phyloP scores from a whole-genome alignment of 306 rosid species.

The Macrotyloma uniflorum region DNA sequence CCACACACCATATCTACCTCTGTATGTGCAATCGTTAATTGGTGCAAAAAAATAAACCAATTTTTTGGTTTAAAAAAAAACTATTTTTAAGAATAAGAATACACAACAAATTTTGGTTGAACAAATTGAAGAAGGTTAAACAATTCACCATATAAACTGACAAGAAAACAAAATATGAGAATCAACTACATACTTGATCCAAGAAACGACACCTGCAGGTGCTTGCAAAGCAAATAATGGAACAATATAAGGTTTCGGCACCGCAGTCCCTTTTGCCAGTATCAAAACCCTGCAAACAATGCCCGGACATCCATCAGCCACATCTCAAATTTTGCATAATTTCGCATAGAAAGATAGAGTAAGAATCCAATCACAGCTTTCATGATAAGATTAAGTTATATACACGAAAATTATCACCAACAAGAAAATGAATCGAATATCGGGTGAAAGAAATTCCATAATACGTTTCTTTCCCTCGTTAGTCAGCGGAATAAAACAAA shows the following conservation, averaged over 20 bases:
- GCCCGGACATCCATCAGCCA: constrained; percentile 36
- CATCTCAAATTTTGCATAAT: constrained; percentile 18
- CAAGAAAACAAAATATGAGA: constrained; percentile 18
- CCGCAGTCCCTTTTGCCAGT: constrained; percentile 75
- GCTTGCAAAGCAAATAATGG: constrained; percentile 89
- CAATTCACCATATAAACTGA: background rate
- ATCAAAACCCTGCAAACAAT: constrained; percentile 61
- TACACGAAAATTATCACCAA: constrained; percentile 1
- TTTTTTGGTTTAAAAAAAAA: background rate
- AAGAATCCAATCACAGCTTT: background rate
- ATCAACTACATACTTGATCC: constrained; percentile 66
- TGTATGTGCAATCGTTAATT: constrained; percentile 44
- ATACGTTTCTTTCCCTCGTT: background rate
- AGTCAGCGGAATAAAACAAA: no score
- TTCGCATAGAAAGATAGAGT: background rate
- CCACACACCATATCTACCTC: constrained; percentile 93
- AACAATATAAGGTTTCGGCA: constrained; percentile 73
- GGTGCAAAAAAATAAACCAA: constrained; percentile 19
- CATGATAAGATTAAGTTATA: background rate
- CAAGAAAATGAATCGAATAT: background rate
- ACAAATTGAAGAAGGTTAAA: background rate
- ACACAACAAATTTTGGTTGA: background rate
- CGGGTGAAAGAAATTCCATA: background rate
- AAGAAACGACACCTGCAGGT: constrained; percentile 65
- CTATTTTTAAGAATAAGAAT: background rate